A percentile compares a stretch with the other conserved stretches of the same genome.
These are phyloP conservation scores for Graphium sp. DNA, from an alignment of 2,329 filamentous ascomycete genomes.

Conservation along the genomic window DNA sequence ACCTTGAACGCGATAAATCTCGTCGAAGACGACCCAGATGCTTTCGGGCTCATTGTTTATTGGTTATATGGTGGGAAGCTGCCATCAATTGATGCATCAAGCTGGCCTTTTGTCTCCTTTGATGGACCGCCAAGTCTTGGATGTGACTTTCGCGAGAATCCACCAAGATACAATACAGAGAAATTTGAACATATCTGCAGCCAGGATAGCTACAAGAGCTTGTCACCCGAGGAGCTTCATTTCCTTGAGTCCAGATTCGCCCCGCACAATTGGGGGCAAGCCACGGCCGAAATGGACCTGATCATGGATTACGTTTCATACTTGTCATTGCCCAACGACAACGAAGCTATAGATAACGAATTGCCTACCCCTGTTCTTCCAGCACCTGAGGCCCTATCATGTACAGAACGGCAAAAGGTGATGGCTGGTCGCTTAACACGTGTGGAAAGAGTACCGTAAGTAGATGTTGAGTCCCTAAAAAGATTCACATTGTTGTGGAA, in stretches of 20 bases:
- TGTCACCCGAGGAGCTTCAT: not conserved
- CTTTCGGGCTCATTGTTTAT: not conserved
- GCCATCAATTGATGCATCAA: not conserved
- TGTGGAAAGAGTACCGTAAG: slow-evolving; percentile 51
- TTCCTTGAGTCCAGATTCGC: too few relatives aligned
- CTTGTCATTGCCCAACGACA: too few relatives aligned
- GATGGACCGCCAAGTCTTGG: too few relatives aligned
- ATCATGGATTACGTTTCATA: slow-evolving; percentile 61
- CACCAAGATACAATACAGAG: slow-evolving; percentile 7
- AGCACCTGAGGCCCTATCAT: too few relatives aligned
- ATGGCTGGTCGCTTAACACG: too few relatives aligned
- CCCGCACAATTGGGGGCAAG: too few relatives aligned
- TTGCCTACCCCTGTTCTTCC: too few relatives aligned
- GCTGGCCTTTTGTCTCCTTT: too few relatives aligned
- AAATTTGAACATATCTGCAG: not conserved
- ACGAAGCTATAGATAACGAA: too few relatives aligned
- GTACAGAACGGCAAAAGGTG: too few relatives aligned
- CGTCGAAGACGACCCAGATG: slow-evolving; percentile 1
- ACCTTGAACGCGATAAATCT: not conserved
- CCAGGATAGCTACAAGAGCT: not conserved
- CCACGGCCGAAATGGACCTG: slow-evolving; percentile 40
- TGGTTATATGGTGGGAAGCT: not conserved
- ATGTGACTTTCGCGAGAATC: too few relatives aligned
- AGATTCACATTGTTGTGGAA: too few relatives aligned
- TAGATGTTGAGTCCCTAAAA: slow-evolving; percentile 61